Conservation (phyloP, 139 green algal species). For the Chlorella vulgaris region DNA sequence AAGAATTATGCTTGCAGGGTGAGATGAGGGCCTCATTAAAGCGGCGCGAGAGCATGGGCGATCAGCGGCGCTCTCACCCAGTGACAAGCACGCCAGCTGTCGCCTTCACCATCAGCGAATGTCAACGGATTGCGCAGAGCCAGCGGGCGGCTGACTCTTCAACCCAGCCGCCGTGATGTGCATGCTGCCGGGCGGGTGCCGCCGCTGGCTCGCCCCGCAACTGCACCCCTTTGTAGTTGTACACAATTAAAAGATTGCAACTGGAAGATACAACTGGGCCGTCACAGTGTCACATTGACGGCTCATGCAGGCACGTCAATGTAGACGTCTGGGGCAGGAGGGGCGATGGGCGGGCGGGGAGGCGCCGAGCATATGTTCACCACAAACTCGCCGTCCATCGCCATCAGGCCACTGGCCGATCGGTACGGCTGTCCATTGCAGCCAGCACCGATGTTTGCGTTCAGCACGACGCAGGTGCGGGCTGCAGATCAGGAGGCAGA, state of each 20-base stretch:
- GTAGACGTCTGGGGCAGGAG: background rate
- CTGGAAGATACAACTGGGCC: no score
- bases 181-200: no score
- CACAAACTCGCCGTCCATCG: background rate
- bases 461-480: background rate
- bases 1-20: no score
- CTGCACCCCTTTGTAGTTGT: no score
- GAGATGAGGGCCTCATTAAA: background rate
- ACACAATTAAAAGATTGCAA: no score
- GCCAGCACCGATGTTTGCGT: background rate
- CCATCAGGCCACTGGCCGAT: background rate
- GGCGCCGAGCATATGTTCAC: background rate
- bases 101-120: conserved; percentile 16
- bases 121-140: no score
- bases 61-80: background rate
- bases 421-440: background rate
- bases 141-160: no score
- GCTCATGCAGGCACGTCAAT: background rate
- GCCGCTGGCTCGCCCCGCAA: no score
- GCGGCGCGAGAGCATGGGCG: background rate
- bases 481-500: background rate
- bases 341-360: background rate
- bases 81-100: conserved; percentile 12
- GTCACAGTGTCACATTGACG: background rate
- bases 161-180: no score